Base-by-base conservation (phyloP, 1,139 yeast species). In the Yamadazyma buinensis region DNA sequence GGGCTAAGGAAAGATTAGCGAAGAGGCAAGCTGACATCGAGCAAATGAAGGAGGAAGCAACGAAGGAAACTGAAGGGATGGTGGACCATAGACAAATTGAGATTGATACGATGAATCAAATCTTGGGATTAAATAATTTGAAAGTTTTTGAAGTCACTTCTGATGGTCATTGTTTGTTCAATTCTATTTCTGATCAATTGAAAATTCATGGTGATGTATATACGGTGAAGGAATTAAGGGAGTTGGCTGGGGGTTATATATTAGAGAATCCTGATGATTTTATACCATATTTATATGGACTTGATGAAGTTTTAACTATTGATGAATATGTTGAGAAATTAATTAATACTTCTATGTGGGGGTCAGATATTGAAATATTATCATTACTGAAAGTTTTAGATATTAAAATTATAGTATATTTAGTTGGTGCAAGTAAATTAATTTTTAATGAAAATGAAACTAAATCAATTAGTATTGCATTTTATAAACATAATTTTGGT, bases 91-190 rank as follows among this genome's bases (percentile, higher is more conserved):
- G 90, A 32, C 70, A 74, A 33, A 75, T 83, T 23, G 97, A 92
- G 58, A 67, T 77, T 40, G 84, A 77, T 11, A 75, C 78, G 34
- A 70, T 92, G 59, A 64, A 65, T 20, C 62, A 65, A 27, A 52
- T 84, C 20, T 72, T 90, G 38, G 49, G 54, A 2, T 40, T 70
- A 20, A 64, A 73, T 25, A 61, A 67, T 2, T 61, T 88, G 7
- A 50, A 48, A 13, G 78, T 82, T 42, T 59, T 69, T 42, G 90
- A 84, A 47, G 85, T 90, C 32, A 66, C 72, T 40, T 95, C 97
- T 0, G 97, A 92, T 57, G 98, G 98, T 0, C 94, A 92, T 57
- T 92, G 98, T 65, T 63, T 92, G 29, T 92, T 87, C 64, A 86
- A 90, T 3, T 83, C 96, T 0, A 72, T 92, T 15, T 69, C 79